Percentiles rank a stretch among this genome's conserved stretches.
These are phyloP conservation scores for Flaveria linearis DNA, from an alignment of 129 eudicot genomes.

Conservation along the genomic window DNA sequence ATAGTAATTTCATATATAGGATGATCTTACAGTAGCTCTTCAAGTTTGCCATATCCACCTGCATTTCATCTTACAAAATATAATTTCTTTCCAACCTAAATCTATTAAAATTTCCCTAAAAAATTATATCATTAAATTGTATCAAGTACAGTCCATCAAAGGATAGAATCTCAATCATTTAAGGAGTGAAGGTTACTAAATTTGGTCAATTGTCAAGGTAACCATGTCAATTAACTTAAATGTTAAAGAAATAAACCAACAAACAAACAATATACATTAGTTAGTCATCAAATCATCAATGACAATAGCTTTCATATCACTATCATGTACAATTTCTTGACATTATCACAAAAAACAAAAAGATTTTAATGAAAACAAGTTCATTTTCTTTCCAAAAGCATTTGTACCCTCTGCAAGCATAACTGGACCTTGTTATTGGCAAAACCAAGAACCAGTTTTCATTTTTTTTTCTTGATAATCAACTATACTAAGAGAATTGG, in stretches of 20 bases:
- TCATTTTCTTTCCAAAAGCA: slow-evolving; percentile 13
- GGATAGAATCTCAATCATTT: neutral
- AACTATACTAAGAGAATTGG: too few relatives aligned
- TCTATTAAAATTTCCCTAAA: neutral
- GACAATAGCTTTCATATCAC: slow-evolving; percentile 11
- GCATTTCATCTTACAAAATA: slow-evolving; percentile 18
- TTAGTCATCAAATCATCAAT: slow-evolving; percentile 1
- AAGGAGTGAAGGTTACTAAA: neutral
- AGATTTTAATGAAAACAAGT: neutral
- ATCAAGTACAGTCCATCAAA: neutral
- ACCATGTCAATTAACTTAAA: neutral
- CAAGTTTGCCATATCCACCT: slow-evolving; percentile 67
- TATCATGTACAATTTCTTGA: slow-evolving; percentile 16
- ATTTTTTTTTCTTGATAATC: too few relatives aligned
- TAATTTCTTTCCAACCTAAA: slow-evolving; percentile 24
- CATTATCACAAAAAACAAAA: slow-evolving; percentile 17
- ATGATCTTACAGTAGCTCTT: slow-evolving; percentile 65
- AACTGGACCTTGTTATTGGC: too few relatives aligned
- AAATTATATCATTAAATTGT: neutral
- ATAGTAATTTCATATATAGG: too few relatives aligned
- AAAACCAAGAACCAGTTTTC: slow-evolving; percentile 44
- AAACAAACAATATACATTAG: slow-evolving; percentile 20
- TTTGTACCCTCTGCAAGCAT: too few relatives aligned
- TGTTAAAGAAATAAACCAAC: slow-evolving; percentile 11
- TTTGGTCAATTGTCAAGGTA: slow-evolving; percentile 5